Percentiles rank a stretch among this genome's conserved stretches.
Evolutionary conservation across 208 protist genomes (phyloP).

Genomic region (Acanthamoeba sp.): DNA sequence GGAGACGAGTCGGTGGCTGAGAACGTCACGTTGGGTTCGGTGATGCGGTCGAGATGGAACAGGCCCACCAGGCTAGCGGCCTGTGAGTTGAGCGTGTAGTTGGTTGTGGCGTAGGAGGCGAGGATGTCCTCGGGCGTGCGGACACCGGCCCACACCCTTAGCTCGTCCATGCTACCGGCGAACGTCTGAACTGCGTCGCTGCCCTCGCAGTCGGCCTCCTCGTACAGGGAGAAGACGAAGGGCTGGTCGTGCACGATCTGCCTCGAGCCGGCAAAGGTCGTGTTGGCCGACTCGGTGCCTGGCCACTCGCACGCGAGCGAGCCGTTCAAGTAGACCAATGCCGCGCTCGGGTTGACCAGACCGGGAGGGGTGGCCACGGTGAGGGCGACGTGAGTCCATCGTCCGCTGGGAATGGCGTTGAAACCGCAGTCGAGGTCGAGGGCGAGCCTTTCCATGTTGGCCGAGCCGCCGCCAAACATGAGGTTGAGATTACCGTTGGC

Average conservation of each 20-base stretch:
- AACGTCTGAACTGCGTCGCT: not conserved
- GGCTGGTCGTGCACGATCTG: constrained; percentile 28
- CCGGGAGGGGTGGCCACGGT: not conserved
- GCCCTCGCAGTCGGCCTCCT: constrained; percentile 21
- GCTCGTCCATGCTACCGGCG: not conserved
- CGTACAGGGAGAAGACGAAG: constrained; percentile 30
- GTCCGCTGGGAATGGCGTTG: not conserved
- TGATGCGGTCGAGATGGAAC: not conserved
- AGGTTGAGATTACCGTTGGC: constrained; percentile 51
- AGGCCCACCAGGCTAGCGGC: not conserved
- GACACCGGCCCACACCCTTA: constrained; percentile 25
- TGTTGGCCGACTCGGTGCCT: not conserved
- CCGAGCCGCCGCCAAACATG: constrained; percentile 22
- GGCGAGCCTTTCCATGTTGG: not conserved
- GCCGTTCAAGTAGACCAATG: not conserved
- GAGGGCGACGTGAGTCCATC: constrained; percentile 4
- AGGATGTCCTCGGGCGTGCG: not conserved
- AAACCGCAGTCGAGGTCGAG: constrained; percentile 27
- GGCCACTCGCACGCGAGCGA: not conserved
- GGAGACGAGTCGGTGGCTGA: not conserved
- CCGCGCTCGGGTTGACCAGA: not conserved
- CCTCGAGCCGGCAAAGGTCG: not conserved
- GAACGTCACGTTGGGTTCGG: not conserved
- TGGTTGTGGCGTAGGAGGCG: not conserved
- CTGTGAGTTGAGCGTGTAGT: not conserved